Evolutionary conservation across 2,329 filamentous ascomycete species (phyloP).

Genomic region (Colletotrichum lindemuthianum): DNA sequence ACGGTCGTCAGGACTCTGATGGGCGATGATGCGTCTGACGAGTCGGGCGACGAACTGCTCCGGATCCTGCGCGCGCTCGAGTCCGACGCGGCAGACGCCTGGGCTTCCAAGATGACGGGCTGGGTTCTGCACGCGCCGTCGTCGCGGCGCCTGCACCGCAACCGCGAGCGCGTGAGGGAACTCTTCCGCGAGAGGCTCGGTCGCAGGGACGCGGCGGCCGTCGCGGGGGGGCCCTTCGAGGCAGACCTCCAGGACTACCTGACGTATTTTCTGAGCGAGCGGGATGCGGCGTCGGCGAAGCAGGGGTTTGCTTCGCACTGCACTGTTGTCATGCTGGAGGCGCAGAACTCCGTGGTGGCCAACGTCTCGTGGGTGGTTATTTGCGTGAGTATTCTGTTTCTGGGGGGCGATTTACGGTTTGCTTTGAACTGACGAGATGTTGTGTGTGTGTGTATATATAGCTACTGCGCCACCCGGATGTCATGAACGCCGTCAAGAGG

Average conservation of each 20-base stretch:
- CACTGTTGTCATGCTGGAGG: constrained; percentile 37
- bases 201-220: constrained; percentile 20
- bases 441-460: neutral
- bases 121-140: constrained; percentile 37
- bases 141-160: constrained; percentile 20
- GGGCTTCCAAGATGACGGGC: constrained; percentile 29
- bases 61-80: constrained; percentile 34
- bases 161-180: constrained; percentile 33
- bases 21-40: constrained; percentile 38
- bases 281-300: constrained; percentile 28
- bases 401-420: neutral
- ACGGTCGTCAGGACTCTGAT: constrained; percentile 33
- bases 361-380: constrained; percentile 35
- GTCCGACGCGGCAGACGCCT: constrained; percentile 27
- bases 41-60: constrained; percentile 30
- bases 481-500: constrained; percentile 31
- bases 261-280: constrained; percentile 35
- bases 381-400: constrained; percentile 22
- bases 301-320: constrained; percentile 32
- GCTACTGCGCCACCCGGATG: constrained; percentile 36
- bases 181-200: constrained; percentile 36
- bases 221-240: constrained; percentile 19
- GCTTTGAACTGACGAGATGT: neutral
- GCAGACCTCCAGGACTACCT: constrained; percentile 36
- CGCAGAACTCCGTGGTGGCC: constrained; percentile 35